phyloP scores from a whole-genome alignment of 768 basidiomycete species.

The Saitozyma sp. region DNA sequence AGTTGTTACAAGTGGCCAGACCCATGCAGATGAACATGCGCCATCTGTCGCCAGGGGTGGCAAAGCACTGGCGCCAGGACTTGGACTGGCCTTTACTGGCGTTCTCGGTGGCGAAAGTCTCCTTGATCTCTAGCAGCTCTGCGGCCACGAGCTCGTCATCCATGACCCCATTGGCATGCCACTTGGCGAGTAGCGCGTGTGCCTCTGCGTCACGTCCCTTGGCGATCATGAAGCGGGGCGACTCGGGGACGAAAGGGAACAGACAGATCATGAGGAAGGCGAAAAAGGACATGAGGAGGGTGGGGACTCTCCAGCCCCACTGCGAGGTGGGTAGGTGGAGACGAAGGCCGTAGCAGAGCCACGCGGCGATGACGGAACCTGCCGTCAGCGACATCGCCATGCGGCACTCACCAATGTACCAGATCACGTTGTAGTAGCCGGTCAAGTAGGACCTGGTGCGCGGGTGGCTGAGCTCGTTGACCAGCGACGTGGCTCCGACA shows the following conservation, averaged over 20 bases:
- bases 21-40: constrained; percentile 67
- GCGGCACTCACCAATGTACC: no score
- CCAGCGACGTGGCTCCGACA: constrained; percentile 23
- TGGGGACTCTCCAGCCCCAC: constrained; percentile 18
- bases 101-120: constrained; percentile 59
- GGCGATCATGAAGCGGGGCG: constrained; percentile 31
- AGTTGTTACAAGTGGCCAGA: constrained; percentile 72
- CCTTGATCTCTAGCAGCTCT: constrained; percentile 61
- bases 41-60: constrained; percentile 69
- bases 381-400: no score
- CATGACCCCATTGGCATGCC: constrained; percentile 73
- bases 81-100: not conserved
- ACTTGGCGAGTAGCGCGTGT: constrained; percentile 66
- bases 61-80: constrained; percentile 13
- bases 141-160: constrained; percentile 55
- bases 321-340: not conserved
- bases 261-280: constrained; percentile 7
- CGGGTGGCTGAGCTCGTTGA: constrained; percentile 34
- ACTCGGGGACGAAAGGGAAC: constrained; percentile 57
- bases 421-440: constrained; percentile 2
- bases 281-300: constrained; percentile 4
- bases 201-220: constrained; percentile 30
- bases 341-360: constrained; percentile 14
- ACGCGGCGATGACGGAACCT: constrained; percentile 12
- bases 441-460: constrained; percentile 22